These are phyloP conservation scores for Circinella umbellata DNA, from an alignment of 371 early-diverging fungal species.

Conservation along the genomic window DNA sequence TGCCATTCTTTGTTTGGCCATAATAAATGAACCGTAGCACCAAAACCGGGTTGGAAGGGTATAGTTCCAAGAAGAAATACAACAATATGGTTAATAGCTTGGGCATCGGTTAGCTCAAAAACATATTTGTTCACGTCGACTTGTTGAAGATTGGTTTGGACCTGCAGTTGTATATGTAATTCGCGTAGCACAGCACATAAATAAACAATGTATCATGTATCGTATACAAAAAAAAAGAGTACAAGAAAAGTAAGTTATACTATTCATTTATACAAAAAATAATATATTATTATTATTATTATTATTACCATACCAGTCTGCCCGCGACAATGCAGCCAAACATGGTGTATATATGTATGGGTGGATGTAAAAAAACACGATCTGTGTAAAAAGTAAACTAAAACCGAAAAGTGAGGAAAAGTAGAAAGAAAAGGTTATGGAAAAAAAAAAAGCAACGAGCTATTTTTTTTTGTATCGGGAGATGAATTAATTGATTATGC, in stretches of 20 bases:
- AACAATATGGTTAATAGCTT: conserved; percentile 88
- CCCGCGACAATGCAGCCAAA: conserved; percentile 92
- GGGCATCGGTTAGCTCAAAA: conserved; percentile 82
- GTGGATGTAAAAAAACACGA: not conserved
- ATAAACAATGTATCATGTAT: not conserved
- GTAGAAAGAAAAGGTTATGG: not conserved
- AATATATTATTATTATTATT: not conserved
- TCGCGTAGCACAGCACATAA: too few relatives aligned
- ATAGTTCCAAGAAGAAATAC: conserved; percentile 87
- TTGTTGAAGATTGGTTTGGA: conserved; percentile 91
- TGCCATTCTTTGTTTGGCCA: conserved; percentile 91
- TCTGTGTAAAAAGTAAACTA: not conserved
- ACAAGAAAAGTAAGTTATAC: not conserved
- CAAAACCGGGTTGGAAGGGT: conserved; percentile 86
- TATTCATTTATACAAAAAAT: not conserved
- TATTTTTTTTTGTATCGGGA: conserved; percentile 4
- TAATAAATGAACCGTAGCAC: conserved; percentile 87
- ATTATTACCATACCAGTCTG: conserved; percentile 67
- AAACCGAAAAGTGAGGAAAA: not conserved
- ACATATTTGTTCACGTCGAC: conserved; percentile 82
- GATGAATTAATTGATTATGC: not conserved
- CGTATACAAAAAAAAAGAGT: not conserved
- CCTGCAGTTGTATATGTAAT: conserved; percentile 43
- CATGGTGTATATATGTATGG: conserved; percentile 50
- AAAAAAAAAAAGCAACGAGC: not conserved